Evolutionary conservation across 1,284 basidiomycete genomes (phyloP).

Genomic region (Moesziomyces sp.): DNA sequence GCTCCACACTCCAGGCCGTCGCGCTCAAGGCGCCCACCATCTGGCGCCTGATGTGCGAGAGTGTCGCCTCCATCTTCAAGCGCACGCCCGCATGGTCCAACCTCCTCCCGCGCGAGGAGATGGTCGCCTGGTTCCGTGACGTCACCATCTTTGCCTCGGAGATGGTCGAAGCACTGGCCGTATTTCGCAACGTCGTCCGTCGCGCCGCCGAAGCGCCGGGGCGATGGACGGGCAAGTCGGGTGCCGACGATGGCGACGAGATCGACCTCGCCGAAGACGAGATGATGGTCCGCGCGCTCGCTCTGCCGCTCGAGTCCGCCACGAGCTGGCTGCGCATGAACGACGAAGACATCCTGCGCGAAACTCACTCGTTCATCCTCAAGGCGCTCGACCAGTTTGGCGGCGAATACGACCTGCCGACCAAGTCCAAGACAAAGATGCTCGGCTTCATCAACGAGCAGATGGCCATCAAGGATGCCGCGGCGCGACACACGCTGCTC

Average conservation of each 20-base stretch:
- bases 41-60: slow-evolving; percentile 61
- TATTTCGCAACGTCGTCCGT: slow-evolving; percentile 51
- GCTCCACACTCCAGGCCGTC: slow-evolving; percentile 29
- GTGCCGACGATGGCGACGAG: slow-evolving; percentile 21
- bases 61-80: slow-evolving; percentile 60
- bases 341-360: slow-evolving; percentile 62
- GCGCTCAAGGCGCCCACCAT: slow-evolving; percentile 49
- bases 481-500: slow-evolving; percentile 55
- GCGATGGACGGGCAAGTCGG: slow-evolving; percentile 23
- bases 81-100: slow-evolving; percentile 61
- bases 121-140: slow-evolving; percentile 65
- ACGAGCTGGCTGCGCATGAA: slow-evolving; percentile 66
- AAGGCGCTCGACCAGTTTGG: slow-evolving; percentile 56
- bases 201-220: slow-evolving; percentile 39
- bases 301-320: slow-evolving; percentile 57
- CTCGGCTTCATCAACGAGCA: slow-evolving; percentile 60
- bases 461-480: slow-evolving; percentile 48
- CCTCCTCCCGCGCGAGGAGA: slow-evolving; percentile 48
- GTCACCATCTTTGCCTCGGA: slow-evolving; percentile 63
- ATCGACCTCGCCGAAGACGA: slow-evolving; percentile 35
- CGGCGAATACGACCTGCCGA: slow-evolving; percentile 45
- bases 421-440: slow-evolving; percentile 48
- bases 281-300: slow-evolving; percentile 47
- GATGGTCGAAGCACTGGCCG: slow-evolving; percentile 57
- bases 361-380: slow-evolving; percentile 58